Base-by-base conservation (phyloP, 2,329 filamentous ascomycete species). In the Juglanconis oblonga region DNA sequence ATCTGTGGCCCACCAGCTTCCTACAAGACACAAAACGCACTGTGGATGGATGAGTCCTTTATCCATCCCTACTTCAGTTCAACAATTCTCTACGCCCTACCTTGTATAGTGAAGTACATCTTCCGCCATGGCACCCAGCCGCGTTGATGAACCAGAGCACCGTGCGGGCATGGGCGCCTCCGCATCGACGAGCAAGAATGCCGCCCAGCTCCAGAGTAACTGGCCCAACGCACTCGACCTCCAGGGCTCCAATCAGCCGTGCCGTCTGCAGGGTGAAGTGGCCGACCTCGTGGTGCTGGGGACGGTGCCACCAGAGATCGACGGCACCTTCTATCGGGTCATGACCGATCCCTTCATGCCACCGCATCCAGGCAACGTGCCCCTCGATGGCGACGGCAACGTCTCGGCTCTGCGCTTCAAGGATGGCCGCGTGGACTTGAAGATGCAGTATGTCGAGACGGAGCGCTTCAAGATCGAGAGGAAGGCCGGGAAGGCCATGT, bases 321-420 rank as follows among this genome's bases (percentile, higher is more conserved):
- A 71, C 40, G 72, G 72, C 1, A 70, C 66, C 0, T 74, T 73
- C 59, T 74, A 71, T 47, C 69, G 76, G 2, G 71, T 79, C 1
- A 79, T 79, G 73, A 69, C 71, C 1, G 78, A 80, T 56, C 77
- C 76, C 0, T 72, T 72, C 2, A 63, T 72, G 0, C 69, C 74
- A 0, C 74, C 73, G 0, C 62, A 72, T 10, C 62, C 71, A 0
- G 61, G 72, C 5, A 69, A 77, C 51, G 72, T 74, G 9, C 64
- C 74, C 4, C 57, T 76, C 57, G 73, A 76, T 38, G 75, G 75
- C 6, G 75, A 77, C 52, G 74, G 74, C 2, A 73, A 71, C 52
- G 67, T 77, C 52, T 68, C 64, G 6, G 72, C 72, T 1, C 74
- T 76, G 49, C 62, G 64, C 0, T 69, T 76, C 54, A 55, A 69